These are phyloP conservation scores for Agrocybe chaxingu DNA, from an alignment of 768 basidiomycete species.

Conservation along the genomic window DNA sequence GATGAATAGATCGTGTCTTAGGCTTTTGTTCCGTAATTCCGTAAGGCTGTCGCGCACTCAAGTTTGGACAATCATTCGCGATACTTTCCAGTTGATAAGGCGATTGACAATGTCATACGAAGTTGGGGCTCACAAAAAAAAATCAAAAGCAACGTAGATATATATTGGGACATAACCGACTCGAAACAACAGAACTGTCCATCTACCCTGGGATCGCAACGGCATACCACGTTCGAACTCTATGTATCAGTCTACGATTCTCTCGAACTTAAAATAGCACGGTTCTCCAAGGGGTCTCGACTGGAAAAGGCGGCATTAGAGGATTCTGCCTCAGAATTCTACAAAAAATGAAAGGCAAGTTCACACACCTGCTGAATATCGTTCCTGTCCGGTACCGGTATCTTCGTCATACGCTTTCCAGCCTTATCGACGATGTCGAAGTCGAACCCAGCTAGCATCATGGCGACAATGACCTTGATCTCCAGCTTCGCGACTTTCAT, in stretches of 20 bases:
- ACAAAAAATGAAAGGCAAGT: neutral
- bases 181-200: too few relatives aligned
- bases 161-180: too few relatives aligned
- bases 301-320: slow-evolving; percentile 5
- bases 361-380: slow-evolving; percentile 28
- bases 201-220: too few relatives aligned
- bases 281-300: slow-evolving; percentile 19
- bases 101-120: too few relatives aligned
- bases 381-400: slow-evolving; percentile 28
- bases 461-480: slow-evolving; percentile 31
- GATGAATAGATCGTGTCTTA: too few relatives aligned
- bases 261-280: slow-evolving; percentile 20
- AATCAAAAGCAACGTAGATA: too few relatives aligned
- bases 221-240: too few relatives aligned
- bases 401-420: slow-evolving; percentile 18
- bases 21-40: too few relatives aligned
- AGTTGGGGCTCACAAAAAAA: too few relatives aligned
- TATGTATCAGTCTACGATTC: slow-evolving; percentile 13
- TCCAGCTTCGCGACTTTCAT: slow-evolving; percentile 37
- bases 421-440: slow-evolving; percentile 29
- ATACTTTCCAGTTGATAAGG: too few relatives aligned
- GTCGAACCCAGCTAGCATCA: slow-evolving; percentile 29
- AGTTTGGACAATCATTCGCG: too few relatives aligned
- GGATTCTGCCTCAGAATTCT: neutral
- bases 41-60: too few relatives aligned